These are phyloP conservation scores for Pseudopyrenochaeta lycopersici DNA, from an alignment of 2,329 filamentous ascomycete genomes.

Conservation along the genomic window DNA sequence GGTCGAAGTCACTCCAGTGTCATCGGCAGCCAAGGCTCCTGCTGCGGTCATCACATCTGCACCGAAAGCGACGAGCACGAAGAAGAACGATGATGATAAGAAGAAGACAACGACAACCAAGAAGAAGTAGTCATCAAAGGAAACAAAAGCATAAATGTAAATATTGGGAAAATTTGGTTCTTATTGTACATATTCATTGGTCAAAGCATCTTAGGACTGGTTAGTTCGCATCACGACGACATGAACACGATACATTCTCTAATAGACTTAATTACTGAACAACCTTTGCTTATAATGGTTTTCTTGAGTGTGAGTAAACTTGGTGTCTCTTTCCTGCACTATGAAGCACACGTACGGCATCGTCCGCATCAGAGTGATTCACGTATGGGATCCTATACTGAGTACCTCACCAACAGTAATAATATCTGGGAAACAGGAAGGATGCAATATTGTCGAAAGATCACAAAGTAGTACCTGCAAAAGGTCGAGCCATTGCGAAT, in stretches of 20 bases:
- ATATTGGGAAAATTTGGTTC: background rate
- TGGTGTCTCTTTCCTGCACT: too few relatives aligned
- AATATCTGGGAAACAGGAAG: too few relatives aligned
- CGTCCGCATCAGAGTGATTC: too few relatives aligned
- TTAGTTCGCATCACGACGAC: background rate
- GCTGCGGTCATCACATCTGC: constrained; percentile 10
- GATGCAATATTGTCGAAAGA: too few relatives aligned
- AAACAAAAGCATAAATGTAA: background rate
- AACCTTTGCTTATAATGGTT: too few relatives aligned
- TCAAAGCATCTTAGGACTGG: background rate
- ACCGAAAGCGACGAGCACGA: constrained; percentile 5
- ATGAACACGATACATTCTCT: constrained; percentile 2
- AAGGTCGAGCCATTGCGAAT: too few relatives aligned
- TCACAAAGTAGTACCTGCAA: too few relatives aligned
- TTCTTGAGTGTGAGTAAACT: too few relatives aligned
- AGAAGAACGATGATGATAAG: constrained; percentile 7
- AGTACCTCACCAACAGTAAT: too few relatives aligned
- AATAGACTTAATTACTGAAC: too few relatives aligned
- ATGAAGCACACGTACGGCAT: too few relatives aligned
- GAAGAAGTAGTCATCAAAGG: constrained; percentile 1
- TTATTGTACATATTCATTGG: background rate
- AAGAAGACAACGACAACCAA: constrained; percentile 11
- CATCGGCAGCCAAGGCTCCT: background rate
- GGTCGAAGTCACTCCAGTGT: background rate
- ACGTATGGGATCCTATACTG: too few relatives aligned